A percentile compares a stretch with the other conserved stretches of the same genome.
phyloP scores from a whole-genome alignment of 139 green algal species.

The Chlamydomonas eustigma region DNA sequence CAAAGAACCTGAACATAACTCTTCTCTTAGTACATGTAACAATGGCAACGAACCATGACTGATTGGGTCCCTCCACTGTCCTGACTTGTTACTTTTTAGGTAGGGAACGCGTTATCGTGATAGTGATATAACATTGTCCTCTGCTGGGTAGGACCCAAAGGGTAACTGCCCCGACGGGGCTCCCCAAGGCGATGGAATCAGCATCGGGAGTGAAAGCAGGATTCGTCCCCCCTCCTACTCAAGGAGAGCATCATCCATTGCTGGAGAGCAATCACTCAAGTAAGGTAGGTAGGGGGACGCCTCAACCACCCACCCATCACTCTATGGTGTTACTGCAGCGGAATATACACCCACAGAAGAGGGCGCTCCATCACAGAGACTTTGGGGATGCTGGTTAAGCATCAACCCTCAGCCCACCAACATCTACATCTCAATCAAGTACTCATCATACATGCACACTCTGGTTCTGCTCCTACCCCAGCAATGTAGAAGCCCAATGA shows the following conservation, averaged over 20 bases:
- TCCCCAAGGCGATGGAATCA: conserved; percentile 69
- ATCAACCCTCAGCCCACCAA: conserved; percentile 8
- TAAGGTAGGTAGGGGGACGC: no score
- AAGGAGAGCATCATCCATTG: not conserved
- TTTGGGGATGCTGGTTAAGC: conserved; percentile 13
- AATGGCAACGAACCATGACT: no score
- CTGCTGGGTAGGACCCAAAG: conserved; percentile 59
- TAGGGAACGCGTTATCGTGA: no score
- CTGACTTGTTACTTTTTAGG: no score
- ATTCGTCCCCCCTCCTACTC: not conserved
- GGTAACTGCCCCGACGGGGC: conserved; percentile 63
- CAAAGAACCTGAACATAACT: no score
- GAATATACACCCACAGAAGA: not conserved
- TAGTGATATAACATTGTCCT: conserved; percentile 30
- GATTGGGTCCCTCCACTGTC: no score
- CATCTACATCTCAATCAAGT: not conserved
- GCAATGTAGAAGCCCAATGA: not conserved
- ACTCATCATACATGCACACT: not conserved
- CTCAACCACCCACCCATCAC: conserved; percentile 23
- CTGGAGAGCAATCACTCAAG: no score
- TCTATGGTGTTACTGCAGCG: conserved; percentile 48
- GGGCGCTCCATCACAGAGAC: conserved; percentile 32
- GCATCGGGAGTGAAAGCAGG: conserved; percentile 30
- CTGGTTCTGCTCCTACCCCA: no score
- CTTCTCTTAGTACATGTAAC: not conserved